Evolutionary conservation across 1,284 basidiomycete genomes (phyloP), one percentile per base, ranked within the genome.

Genomic region (Marasmius sp.): DNA sequence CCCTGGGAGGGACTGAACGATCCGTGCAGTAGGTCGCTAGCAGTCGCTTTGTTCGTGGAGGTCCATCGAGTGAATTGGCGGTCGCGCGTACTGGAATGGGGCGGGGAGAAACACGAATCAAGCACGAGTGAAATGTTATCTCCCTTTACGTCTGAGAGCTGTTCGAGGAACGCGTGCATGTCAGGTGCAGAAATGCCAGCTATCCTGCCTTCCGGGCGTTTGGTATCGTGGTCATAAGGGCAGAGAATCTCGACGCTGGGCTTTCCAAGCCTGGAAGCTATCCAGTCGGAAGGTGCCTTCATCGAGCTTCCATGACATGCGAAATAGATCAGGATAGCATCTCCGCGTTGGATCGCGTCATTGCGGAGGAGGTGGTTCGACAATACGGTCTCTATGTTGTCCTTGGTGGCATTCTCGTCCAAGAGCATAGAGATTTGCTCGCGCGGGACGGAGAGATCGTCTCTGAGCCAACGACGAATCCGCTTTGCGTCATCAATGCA

Each of bases 101-200:
- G 64, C 6, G 82, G 79, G 16, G 81, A 78, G 72, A 89, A 89
- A 67, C 85, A 88, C 65, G 84, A 81, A 69, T 89, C 88, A 41
- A 88, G 75, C 57, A 89, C 79, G 57, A 89, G 71, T 3, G 86
- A 85, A 69, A 89, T 84, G 63, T 89, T 89, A 69, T 88, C 76
- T 34, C 87, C 88, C 67, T 90, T 90, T 43, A 72, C 74, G 22
- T 72, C 71, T 18, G 79, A 75, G 49, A 89, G 79, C 59, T 87
- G 83, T 54, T 69, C 67, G 18, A 89, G 72, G 77, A 89, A 82
- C 33, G 85, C 81, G 50, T 79, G 77, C 60, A 89, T 74, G 20
- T 87, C 87, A 56, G 84, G 81, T 71, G 88, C 87, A 51, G 86
- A 86, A 62, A 89, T 86, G 12, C 87, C 88, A 16, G 82, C 79